Base-by-base conservation (phyloP, 2,329 filamentous ascomycete species). In the Curvularia lunata region DNA sequence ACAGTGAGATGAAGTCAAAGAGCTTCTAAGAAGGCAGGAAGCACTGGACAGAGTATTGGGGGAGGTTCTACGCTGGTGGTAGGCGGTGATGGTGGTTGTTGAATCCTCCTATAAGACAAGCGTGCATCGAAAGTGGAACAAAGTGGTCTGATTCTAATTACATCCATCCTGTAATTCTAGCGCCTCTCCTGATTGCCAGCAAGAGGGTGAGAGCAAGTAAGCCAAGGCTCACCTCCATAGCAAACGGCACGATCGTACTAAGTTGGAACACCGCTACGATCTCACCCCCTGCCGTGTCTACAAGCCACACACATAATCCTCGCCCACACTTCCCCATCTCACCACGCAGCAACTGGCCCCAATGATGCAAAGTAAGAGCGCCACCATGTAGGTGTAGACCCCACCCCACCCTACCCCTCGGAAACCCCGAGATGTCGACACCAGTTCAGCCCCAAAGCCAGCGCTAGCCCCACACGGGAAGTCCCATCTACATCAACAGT, bases 1-100 rank as follows among this genome's bases (percentile, higher is more conserved):
- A 30, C 62, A 64, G 4, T 18, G 50, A 28, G n/a, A 38, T 2
- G 58, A 61, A 54, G 1, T 59, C 23, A 42, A 56, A n/a, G 40
- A n/a, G 1, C 28, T 61, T 52, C 1, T 50, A 1, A 32, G 7
- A 46, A 59, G 56, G 40, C 58, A 65, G 9, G 18, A 41, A 12
- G 55, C 58, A 25, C 28, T 53, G 47, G 48, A 48, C 2, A 16
- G 18, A 5, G 1, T 53, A 16, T 4, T 45, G 32, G 8, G 25
- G 25, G 12, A 42, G 21, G 23, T 25, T 25, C 12, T 30, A 16
- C 8, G 9, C 4, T 30, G 9, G 28, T 30, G 9, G 9, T 3
- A 18, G 28, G 25, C 9, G n/a, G 48, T 21, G 34, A 16, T 40
- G 21, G 25, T 43, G 5, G n/a, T 12, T 9, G 43, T 13, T 6